These are phyloP conservation scores for Solanum microdontum DNA, from an alignment of 257 asterid genomes.

Conservation along the genomic window DNA sequence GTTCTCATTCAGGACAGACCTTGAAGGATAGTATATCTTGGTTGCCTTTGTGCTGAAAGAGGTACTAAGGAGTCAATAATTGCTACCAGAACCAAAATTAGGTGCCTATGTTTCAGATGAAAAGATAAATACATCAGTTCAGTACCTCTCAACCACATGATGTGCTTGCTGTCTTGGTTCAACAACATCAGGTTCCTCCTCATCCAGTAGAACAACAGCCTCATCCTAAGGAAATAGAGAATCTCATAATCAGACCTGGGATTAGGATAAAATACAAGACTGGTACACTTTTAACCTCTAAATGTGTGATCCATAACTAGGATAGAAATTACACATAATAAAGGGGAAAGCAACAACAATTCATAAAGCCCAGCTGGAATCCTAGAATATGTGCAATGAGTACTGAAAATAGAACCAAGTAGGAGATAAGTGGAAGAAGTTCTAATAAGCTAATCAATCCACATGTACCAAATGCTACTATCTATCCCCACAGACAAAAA, in stretches of 20 bases:
- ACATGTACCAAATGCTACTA: not conserved
- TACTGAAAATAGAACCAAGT: not conserved
- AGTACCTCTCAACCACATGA: conserved; percentile 17
- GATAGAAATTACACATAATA: not conserved
- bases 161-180: conserved; percentile 19
- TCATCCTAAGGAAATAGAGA: not conserved
- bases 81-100: not conserved
- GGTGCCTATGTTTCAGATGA: not conserved
- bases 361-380: not conserved
- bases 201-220: conserved; percentile 65
- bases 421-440: not conserved
- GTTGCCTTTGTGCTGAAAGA: conserved; percentile 26
- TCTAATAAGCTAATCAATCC: not conserved
- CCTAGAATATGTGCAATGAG: not conserved
- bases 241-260: not conserved
- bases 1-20: not conserved
- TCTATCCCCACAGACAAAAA: not conserved
- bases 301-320: not conserved
- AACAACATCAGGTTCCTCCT: conserved; percentile 54
- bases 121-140: not conserved
- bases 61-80: not conserved
- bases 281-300: not conserved
- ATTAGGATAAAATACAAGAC: not conserved
- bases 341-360: not conserved
- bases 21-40: conserved; percentile 70